Evolutionary conservation across 495 filamentous ascomycete species (phyloP).

Genomic region (Xylaria acuta): DNA sequence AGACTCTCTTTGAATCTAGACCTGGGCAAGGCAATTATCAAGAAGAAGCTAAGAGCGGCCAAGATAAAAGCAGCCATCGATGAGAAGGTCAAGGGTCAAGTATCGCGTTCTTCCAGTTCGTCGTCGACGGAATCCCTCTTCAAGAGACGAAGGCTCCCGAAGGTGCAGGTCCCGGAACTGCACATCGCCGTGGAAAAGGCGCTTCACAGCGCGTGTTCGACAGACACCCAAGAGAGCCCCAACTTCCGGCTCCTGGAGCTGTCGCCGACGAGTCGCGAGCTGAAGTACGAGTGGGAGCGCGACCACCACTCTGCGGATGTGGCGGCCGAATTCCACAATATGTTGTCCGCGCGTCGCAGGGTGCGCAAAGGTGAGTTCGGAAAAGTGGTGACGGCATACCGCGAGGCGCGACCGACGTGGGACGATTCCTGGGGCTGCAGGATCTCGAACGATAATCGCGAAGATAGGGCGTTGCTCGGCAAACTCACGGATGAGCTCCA

Average conservation of each 20-base stretch:
- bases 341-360: conserved; percentile 20
- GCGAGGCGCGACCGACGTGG: not conserved
- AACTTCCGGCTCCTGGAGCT: not conserved
- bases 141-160: not conserved
- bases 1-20: not conserved
- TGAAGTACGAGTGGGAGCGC: not conserved
- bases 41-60: not conserved
- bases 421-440: not conserved
- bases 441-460: not conserved
- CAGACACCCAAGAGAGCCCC: conserved; percentile 5
- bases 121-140: conserved; percentile 1
- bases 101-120: conserved; percentile 4
- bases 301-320: not conserved
- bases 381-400: not conserved
- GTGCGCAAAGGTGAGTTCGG: conserved; percentile 25
- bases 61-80: not conserved
- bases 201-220: conserved; percentile 11
- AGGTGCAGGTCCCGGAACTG: conserved; percentile 20
- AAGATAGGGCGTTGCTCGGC: not conserved
- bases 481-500: not conserved
- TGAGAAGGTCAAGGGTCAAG: not conserved
- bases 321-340: conserved; percentile 20
- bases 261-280: not conserved
- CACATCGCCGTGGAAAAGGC: not conserved
- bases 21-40: not conserved